These are phyloP conservation scores for Penicillium polonicum DNA, from an alignment of 2,329 filamentous ascomycete species.

Conservation along the genomic window DNA sequence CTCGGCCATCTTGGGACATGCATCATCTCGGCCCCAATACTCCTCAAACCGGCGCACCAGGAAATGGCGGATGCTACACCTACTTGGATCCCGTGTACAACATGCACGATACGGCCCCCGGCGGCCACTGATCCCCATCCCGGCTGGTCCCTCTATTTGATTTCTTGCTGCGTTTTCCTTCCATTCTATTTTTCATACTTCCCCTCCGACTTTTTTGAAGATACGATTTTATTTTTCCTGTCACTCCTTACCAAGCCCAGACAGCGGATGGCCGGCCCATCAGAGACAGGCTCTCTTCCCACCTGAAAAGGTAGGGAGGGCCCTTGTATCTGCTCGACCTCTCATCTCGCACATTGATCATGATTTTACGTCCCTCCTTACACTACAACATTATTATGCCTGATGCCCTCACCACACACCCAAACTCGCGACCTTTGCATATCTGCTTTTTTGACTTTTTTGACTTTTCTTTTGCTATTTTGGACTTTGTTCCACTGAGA, in stretches of 20 bases:
- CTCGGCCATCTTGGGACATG: constrained; percentile 41
- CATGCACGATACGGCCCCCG: constrained; percentile 29
- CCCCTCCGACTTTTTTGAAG: constrained; percentile 22
- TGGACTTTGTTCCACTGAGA: constrained; percentile 9
- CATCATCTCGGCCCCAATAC: constrained; percentile 30
- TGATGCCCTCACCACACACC: constrained; percentile 27
- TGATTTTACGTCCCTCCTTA: constrained; percentile 40
- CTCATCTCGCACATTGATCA: constrained; percentile 12
- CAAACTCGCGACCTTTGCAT: constrained; percentile 18
- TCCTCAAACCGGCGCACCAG: constrained; percentile 29
- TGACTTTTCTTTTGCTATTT: neutral
- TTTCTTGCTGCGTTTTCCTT: constrained; percentile 12
- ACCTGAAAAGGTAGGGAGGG: constrained; percentile 21
- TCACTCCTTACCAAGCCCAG: constrained; percentile 32
- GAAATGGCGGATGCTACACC: constrained; percentile 29
- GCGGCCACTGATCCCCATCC: constrained; percentile 22
- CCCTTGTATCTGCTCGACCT: constrained; percentile 5
- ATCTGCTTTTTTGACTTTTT: constrained; percentile 2
- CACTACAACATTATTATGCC: constrained; percentile 25
- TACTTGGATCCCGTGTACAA: constrained; percentile 39
- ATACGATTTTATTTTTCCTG: constrained; percentile 25
- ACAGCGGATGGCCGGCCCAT: neutral
- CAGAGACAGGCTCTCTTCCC: constrained; percentile 13
- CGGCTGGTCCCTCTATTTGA: neutral
- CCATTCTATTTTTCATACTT: constrained; percentile 25